Evolutionary conservation across 2,329 filamentous ascomycete species (phyloP), one percentile per base, ranked within the genome.

Genomic region (Teratosphaeria viscida): DNA sequence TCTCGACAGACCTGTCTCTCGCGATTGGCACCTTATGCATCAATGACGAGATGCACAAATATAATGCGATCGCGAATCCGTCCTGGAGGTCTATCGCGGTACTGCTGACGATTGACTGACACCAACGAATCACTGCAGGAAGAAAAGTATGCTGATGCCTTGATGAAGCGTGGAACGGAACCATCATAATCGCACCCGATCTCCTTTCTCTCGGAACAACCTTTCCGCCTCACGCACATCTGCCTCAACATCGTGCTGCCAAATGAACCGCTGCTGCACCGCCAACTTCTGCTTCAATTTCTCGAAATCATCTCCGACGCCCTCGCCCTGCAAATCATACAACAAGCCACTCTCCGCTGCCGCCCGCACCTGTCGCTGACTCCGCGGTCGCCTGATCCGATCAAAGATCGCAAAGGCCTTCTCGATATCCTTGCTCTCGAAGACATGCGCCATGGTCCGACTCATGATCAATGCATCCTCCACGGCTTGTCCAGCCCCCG

Each of bases 401-500:
- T 78, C 75, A 57, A 74, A 78, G 1, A 70, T 73, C 7, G 62
- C 39, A 53, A 78, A 77, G 0, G 72, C 74, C 23, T 60, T 67
- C 34, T 65, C 62, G 1, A 78, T 64, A 49, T 67, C 67, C 23
- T 54, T 14, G 3, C 53, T 27, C 1, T 63, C 57, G 3, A 63
- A 60, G 11, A 62, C 66, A 43, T 62, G 61, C 0, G 64, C 68
- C 16, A 81, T 61, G 3, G 79, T 58, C 7, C 70, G 67, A 7
- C 73, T 71, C 43, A 82, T 72, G 0, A 78, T 67, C 29, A 81
- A 72, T 1, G 76, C 77, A 61, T 84, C 82, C 67, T 84, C 82
- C 58, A 84, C 76, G 14, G 80, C 81, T 66, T 80, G 78, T 2
- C 81, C 81, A 0, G 81, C 82, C 3, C 81, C 82, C 0, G 81